Conservation (phyloP, 768 basidiomycete species). For the Pleurotus citrinopileatus region DNA sequence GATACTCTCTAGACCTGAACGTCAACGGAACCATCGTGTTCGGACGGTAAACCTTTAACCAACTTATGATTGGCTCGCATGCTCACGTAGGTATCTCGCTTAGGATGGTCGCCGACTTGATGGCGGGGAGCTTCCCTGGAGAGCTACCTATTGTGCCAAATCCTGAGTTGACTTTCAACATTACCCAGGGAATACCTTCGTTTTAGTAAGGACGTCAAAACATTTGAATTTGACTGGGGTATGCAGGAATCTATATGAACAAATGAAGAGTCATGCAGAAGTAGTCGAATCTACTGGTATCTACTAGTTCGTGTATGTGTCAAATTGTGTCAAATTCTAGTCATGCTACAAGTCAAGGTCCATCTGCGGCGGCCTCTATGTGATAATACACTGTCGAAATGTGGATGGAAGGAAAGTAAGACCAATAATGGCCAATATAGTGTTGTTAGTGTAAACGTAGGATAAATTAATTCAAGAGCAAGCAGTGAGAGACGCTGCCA, state of each 20-base stretch:
- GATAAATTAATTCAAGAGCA: neutral
- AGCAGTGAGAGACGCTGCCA: neutral
- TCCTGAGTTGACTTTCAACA: conserved; percentile 31
- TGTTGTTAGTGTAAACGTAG: neutral
- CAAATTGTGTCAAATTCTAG: neutral
- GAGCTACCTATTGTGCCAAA: conserved; percentile 36
- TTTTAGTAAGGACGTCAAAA: conserved; percentile 21
- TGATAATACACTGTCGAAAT: too few relatives aligned
- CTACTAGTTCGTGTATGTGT: too few relatives aligned
- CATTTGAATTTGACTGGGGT: neutral
- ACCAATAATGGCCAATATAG: too few relatives aligned
- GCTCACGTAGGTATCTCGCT: neutral
- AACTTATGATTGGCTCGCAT: neutral
- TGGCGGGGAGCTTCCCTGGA: conserved; percentile 29
- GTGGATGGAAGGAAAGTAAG: too few relatives aligned
- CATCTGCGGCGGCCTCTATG: too few relatives aligned
- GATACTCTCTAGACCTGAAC: conserved; percentile 26
- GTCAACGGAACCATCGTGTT: conserved; percentile 39
- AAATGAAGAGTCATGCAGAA: neutral
- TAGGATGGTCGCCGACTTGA: conserved; percentile 38
- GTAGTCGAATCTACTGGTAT: too few relatives aligned
- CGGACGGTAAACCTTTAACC: conserved; percentile 26
- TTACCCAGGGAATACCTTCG: conserved; percentile 35
- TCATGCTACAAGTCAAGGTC: neutral
- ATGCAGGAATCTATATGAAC: neutral